Conservation (phyloP, 495 filamentous ascomycete species). For the Neurospora sp. region DNA sequence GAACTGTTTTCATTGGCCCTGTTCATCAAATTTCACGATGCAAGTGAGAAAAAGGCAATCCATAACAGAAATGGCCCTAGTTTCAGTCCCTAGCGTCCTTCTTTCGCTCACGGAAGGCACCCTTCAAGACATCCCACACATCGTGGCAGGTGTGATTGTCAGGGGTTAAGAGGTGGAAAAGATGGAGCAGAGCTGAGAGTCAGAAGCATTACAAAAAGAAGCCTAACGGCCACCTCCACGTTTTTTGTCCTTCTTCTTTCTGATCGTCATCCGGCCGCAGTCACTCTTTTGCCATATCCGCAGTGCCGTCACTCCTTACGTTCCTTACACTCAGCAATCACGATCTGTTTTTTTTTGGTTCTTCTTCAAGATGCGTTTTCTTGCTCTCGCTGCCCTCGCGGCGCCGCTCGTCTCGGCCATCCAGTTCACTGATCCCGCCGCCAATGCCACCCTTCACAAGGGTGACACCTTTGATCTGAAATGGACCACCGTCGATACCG, state of each 20-base stretch:
- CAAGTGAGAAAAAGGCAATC: not conserved
- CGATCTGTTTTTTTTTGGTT: not conserved
- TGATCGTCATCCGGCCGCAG: not conserved
- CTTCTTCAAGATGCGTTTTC: slow-evolving; percentile 14
- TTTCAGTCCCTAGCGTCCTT: not conserved
- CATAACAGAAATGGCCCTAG: not conserved
- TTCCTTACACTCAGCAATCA: not conserved
- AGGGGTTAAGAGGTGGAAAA: not conserved
- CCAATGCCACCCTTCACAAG: slow-evolving; percentile 27
- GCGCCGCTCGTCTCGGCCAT: slow-evolving; percentile 25
- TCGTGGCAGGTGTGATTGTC: not conserved
- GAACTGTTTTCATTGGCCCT: not conserved
- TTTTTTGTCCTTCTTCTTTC: slow-evolving; percentile 1
- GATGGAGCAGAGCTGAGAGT: not conserved
- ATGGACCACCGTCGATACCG: slow-evolving; percentile 38
- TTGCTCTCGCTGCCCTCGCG: slow-evolving; percentile 18
- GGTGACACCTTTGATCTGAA: slow-evolving; percentile 24
- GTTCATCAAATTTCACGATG: not conserved
- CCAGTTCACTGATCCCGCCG: slow-evolving; percentile 13
- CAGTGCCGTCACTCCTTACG: not conserved
- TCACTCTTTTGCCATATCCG: not conserved
- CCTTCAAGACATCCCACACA: not conserved
- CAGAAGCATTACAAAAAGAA: not conserved
- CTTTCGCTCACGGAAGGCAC: not conserved
- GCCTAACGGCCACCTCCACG: not conserved